A percentile compares a stretch with the other conserved stretches of the same genome.
These are phyloP conservation scores for Microcos paniculata DNA, from an alignment of 345 rosid species.

Conservation along the genomic window DNA sequence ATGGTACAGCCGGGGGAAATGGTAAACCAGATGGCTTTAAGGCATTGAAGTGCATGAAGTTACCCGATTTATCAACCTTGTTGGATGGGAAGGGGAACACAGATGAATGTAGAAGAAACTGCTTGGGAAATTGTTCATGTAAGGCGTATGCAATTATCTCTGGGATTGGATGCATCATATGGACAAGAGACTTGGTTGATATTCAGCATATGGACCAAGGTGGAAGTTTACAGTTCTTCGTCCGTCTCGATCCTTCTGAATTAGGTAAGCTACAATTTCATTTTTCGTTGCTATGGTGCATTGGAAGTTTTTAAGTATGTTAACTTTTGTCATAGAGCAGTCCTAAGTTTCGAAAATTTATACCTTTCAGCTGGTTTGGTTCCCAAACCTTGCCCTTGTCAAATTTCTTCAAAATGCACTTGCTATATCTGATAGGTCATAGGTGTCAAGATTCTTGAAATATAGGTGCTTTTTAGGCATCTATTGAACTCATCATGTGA, in stretches of 20 bases:
- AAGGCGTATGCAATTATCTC: constrained; percentile 41
- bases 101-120: constrained; percentile 35
- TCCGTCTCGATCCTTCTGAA: constrained; percentile 66
- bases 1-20: constrained; percentile 28
- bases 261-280: constrained; percentile 30
- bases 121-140: constrained; percentile 64
- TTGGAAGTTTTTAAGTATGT: not conserved
- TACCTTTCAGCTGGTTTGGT: not conserved
- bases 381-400: not conserved
- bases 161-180: constrained; percentile 58
- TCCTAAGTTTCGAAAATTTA: constrained; percentile 1
- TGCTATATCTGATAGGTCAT: not conserved
- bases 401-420: not conserved
- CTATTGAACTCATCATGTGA: not conserved
- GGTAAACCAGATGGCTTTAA: constrained; percentile 45
- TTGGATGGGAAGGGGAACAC: constrained; percentile 23
- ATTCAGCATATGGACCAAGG: constrained; percentile 34
- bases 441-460: not conserved
- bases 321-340: not conserved
- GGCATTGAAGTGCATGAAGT: constrained; percentile 28
- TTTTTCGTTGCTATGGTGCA: not conserved
- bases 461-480: not conserved
- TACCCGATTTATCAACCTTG: constrained; percentile 47
- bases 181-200: constrained; percentile 59
- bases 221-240: constrained; percentile 29